Evolutionary conservation across 345 rosid species (phyloP), one percentile per base, ranked within the genome.

Genomic region (Aurinia saxatilis): DNA sequence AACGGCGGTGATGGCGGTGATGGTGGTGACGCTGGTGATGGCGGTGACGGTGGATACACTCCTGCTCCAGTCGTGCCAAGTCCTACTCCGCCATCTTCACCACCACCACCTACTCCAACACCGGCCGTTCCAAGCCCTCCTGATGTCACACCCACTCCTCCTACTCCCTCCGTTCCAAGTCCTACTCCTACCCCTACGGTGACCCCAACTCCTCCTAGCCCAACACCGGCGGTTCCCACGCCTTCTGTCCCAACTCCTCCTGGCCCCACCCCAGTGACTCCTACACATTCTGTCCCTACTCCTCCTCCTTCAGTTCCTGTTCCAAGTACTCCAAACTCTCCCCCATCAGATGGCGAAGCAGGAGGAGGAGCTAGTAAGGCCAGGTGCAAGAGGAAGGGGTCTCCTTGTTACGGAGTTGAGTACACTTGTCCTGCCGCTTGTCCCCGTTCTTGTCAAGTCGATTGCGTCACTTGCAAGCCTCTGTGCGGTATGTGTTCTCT

Each of bases 391-490:
- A 66, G 77, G 67, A 41, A 45, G 17, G 60, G 67, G 41, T 62
- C 77, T 49, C 58, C 67, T 1, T 87, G 90, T 73, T 81, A 76
- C 36, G 70, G 72, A 52, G 15, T 49, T 46, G 73, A 76, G 71
- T 70, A 72, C 18, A 14, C 5, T 18, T 79, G 95, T 68, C 95
- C 83, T 0, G 47, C 27, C 31, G 18, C 59, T 38, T 84, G 95
- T 65, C 81, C 86, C 5, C 50, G 49, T 44, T 75, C 72, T 53
- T 87, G 88, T 48, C 69, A 70, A 39, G 84, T 80, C 9, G 86
- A 82, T 42, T 87, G 95, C 7, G 71, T 64, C 38, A 79, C 83
- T 60, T 84, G 88, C 86, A 84, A 76, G 53, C 76, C 84, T 47
- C 59, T 79, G 25, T 87, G 95, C 67, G 65, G 81, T 82, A 82